phyloP scores from a whole-genome alignment of 306 rosid genomes.

The Dalbergia cultrata region DNA sequence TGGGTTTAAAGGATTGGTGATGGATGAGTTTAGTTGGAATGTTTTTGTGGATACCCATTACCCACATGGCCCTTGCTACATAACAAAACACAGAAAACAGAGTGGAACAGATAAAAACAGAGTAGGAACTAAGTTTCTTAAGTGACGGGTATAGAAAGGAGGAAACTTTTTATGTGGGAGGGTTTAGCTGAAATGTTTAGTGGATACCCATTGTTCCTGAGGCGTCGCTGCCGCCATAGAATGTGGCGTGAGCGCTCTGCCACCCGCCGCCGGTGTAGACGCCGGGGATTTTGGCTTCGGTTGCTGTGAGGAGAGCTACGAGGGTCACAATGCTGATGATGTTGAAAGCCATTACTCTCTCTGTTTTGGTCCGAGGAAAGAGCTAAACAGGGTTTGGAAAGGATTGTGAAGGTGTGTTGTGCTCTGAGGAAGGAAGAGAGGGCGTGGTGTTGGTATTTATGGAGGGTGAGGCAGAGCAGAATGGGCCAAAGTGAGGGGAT shows the following conservation, averaged over 20 bases:
- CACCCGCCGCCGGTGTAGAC: conserved; percentile 61
- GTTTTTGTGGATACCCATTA: no score
- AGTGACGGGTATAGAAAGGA: not conserved
- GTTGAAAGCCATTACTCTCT: conserved; percentile 48
- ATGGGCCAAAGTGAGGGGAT: conserved; percentile 5
- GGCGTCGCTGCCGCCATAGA: conserved; percentile 91
- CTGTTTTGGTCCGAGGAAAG: not conserved
- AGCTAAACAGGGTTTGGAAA: not conserved
- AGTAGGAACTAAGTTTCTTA: not conserved
- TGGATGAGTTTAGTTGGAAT: not conserved
- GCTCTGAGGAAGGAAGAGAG: conserved; percentile 35
- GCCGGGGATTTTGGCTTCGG: conserved; percentile 56
- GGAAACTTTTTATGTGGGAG: not conserved
- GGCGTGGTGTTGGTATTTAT: conserved; percentile 62
- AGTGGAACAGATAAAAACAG: not conserved
- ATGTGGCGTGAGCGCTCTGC: conserved; percentile 88
- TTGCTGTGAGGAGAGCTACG: conserved; percentile 30
- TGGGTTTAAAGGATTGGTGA: not conserved
- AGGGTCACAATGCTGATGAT: conserved; percentile 42
- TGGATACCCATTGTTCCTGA: conserved; percentile 86
- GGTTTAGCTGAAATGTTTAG: not conserved
- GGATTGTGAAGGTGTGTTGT: not conserved
- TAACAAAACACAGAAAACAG: not conserved
- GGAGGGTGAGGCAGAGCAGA: conserved; percentile 30
- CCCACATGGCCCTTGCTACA: no score